Conservation (phyloP, 106 monocot species). For the Dioscorea dumetorum region DNA sequence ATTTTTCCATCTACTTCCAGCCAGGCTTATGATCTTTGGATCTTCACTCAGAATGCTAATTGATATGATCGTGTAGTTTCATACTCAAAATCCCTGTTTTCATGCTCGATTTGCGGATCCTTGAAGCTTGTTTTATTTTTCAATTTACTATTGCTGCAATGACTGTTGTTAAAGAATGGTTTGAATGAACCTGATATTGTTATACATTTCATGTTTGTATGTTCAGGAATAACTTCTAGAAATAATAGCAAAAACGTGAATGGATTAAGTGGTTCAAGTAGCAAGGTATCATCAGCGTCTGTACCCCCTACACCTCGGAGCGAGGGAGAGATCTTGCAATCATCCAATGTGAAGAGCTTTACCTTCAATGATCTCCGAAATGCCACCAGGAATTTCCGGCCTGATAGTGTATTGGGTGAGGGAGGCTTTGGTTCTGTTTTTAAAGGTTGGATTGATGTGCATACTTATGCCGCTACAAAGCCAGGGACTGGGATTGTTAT, state of each 20-base stretch:
- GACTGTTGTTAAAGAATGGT: no score
- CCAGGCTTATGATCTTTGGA: no score
- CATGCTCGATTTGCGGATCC: no score
- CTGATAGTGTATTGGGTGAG: constrained; percentile 3
- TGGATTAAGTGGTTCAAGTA: background rate
- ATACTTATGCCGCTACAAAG: background rate
- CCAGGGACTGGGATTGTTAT: background rate
- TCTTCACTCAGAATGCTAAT: no score
- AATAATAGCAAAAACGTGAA: background rate
- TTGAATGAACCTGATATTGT: no score
- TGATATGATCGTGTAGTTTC: no score
- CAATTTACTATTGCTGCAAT: no score
- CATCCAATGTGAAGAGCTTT: constrained; percentile 1
- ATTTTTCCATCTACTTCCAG: no score
- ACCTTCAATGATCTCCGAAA: background rate
- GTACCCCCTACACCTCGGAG: constrained; percentile 1
- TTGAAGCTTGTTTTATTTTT: no score
- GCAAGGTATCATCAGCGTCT: background rate
- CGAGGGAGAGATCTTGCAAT: background rate
- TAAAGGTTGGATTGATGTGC: constrained; percentile 2
- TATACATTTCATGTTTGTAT: no score
- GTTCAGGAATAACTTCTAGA: no score
- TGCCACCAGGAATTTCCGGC: constrained; percentile 4
- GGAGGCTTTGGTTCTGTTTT: constrained; percentile 1
- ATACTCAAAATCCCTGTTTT: no score